Evolutionary conservation across 805 yeast genomes (phyloP).

Genomic region (Geotrichum ghanense): DNA sequence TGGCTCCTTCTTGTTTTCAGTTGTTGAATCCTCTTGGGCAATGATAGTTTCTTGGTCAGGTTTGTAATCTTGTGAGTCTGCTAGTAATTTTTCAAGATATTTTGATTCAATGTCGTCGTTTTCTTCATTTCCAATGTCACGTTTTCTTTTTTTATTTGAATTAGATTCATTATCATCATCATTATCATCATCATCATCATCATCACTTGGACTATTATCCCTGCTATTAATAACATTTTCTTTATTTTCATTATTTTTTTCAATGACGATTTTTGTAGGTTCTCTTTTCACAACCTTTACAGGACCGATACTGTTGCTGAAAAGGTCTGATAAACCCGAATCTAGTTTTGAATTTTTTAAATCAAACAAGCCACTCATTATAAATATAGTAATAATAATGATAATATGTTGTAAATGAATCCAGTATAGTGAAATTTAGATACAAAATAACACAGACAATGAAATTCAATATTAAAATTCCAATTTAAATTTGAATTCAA

Average conservation of each 20-base stretch:
- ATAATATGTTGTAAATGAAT: too few species aligned
- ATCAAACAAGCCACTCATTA: too few species aligned
- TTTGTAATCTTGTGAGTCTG: not conserved
- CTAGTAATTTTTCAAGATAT: not conserved
- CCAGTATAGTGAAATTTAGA: too few species aligned
- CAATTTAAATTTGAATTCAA: too few species aligned
- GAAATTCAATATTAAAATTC: too few species aligned
- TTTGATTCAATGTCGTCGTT: not conserved
- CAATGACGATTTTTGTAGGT: too few species aligned
- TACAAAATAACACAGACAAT: too few species aligned
- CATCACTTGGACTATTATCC: not conserved
- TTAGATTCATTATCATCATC: not conserved
- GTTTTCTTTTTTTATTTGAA: not conserved
- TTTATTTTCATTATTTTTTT: not conserved
- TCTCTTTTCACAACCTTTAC: not conserved
- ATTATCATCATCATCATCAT: not conserved
- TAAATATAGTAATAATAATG: too few species aligned
- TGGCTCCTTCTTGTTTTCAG: not conserved
- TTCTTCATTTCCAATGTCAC: not conserved
- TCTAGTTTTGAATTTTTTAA: too few species aligned
- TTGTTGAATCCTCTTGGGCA: not conserved
- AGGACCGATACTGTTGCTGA: too few species aligned
- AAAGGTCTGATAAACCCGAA: too few species aligned
- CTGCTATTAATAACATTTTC: too few species aligned
- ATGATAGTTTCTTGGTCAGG: not conserved